Base-by-base conservation (phyloP, 1,139 yeast species). In the Keqinozyma sinolaborantium region DNA sequence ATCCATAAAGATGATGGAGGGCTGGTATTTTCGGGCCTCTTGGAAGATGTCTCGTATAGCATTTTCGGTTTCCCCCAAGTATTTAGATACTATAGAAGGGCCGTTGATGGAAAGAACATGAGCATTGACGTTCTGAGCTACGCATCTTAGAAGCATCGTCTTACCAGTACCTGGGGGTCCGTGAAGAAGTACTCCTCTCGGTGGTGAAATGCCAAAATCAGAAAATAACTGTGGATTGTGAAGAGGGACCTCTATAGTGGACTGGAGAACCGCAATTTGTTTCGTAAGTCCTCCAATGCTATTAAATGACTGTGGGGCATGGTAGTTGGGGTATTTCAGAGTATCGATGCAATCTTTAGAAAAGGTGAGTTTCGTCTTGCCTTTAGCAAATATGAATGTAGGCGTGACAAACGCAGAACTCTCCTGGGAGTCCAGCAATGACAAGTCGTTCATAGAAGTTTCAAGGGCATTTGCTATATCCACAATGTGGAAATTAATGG, bases 131-230 rank as follows among this genome's bases (percentile, higher is more conserved):
- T 70, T 60, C 32, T 81, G 83, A 0, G 96, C 95, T 9, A 92
- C 80, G 23, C 95, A 84, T 34, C 86, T 70, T 28, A 94, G 64
- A 11, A 92, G 68, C 87, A 90, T 78, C 1, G 97, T 86, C 54
- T 92, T 92, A 33, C 99, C 99, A 0, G 97, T 90, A 1, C 99
- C 99, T 2, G 97, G 95, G 2, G 97, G 95, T 0, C 99, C 99
- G 59, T 90, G 95, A 4, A 92, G 62, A 21, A 92, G 60, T 11
- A 94, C 71, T 3, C 98, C 98, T 35, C 96, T 69, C 2, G 97
- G 97, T 8, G 96, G 94, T 7, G 81, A 70, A 28, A 90, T 83
- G n/a, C 92, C 90, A 62, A 90, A 94, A 34, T 85, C 79, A 6
- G 81, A 69, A 47, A 88, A 92, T 23, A 87, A 60, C 3, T 74